Base-by-base conservation (phyloP, 768 basidiomycete genomes). In the Serendipita sp. region DNA sequence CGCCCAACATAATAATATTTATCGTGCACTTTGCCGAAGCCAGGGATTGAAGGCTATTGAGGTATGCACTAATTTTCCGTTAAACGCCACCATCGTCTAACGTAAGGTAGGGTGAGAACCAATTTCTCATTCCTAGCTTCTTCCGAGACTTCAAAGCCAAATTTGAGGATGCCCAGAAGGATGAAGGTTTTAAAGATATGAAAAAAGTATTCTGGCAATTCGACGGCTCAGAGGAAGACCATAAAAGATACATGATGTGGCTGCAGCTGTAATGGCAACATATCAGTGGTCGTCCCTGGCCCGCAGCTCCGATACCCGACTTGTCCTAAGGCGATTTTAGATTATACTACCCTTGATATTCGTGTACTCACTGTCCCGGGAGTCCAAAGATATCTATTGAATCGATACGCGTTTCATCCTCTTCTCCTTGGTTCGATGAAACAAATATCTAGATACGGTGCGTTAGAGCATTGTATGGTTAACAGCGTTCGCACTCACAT, bases 1-100 rank as follows among this genome's bases (percentile, higher is more conserved):
- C 16, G 48, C 48, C 18, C 88, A 85, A 85, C 95, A 97, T 73
- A 96, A 97, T 72, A 94, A 94, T 69, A 73, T 93, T 5, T 96
- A 95, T 71, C 82, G 94, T 34, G 83, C 90, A 43, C 88, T 69
- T 52, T 68, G 68, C 3, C 62, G 66, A 27, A 18, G 63, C 3
- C 66, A 74, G 62, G 73, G 69, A 10, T 66, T 71, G 1, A 48
- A n/a, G 29, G 48, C n/a, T 18, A n/a, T 50, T 6, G 48, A 50
- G 48, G 48, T 50, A n/a, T 8, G 48, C 8, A 5, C 29, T 5
- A 8, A 50, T 50, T n/a, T 1, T 31, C 29, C n/a, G 1, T 31
- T 18, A 6, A n/a, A n/a, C 1, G 18, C 6, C 48, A 50, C 16
- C 16, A n/a, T 50, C 16, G 18, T n/a, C 29, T 31, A 50, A 18